Evolutionary conservation across 164 flowering plant genomes (phyloP).

Genomic region (Berberis thunbergii): DNA sequence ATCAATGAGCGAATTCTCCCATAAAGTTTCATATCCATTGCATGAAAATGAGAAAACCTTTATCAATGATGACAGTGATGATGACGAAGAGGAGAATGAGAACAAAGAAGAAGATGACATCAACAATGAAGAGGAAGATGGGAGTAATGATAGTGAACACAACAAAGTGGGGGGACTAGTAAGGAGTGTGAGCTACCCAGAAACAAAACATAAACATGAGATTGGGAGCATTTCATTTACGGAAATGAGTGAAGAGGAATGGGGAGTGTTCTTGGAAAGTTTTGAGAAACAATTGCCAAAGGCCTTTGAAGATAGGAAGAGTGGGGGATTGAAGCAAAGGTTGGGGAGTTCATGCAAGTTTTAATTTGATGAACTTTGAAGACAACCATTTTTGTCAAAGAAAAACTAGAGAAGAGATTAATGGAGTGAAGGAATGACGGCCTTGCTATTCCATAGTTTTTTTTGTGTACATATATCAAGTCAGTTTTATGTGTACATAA

Average conservation of each 20-base stretch:
- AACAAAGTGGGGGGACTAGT: constrained; percentile 9
- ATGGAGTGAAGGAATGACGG: too few species aligned
- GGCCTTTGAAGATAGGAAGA: constrained; percentile 38
- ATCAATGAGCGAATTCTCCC: constrained; percentile 12
- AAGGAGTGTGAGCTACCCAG: constrained; percentile 44
- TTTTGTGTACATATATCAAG: too few species aligned
- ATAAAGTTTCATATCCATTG: constrained; percentile 7
- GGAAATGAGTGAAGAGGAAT: constrained; percentile 47
- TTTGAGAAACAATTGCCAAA: constrained; percentile 55
- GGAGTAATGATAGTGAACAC: not conserved
- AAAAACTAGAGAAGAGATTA: too few species aligned
- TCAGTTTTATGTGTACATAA: too few species aligned
- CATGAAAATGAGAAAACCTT: not conserved
- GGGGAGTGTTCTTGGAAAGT: constrained; percentile 40
- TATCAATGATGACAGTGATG: not conserved
- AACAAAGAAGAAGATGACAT: not conserved
- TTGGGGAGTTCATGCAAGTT: constrained; percentile 57
- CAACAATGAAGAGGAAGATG: not conserved
- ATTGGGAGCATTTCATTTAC: constrained; percentile 36
- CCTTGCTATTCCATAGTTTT: too few species aligned
- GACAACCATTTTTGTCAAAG: too few species aligned
- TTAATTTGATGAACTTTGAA: constrained; percentile 9
- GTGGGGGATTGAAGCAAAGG: constrained; percentile 37
- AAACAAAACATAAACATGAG: constrained; percentile 21
- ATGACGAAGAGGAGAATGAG: not conserved